phyloP scores from a whole-genome alignment of 2,329 filamentous ascomycete genomes.

The Cladobotryum protrusum region DNA sequence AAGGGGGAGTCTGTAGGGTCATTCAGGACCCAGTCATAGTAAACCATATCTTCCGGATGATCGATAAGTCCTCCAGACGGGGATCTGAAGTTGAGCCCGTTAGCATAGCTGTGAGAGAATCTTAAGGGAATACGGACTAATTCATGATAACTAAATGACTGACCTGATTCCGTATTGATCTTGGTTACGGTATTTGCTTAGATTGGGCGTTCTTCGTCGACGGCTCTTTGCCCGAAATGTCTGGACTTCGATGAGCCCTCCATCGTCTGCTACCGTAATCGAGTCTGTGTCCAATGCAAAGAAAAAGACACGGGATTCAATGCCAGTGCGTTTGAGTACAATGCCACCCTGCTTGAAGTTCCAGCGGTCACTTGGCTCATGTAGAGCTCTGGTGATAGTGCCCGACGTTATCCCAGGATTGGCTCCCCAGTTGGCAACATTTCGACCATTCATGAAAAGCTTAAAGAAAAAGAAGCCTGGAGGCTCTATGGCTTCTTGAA shows the following conservation, averaged over 20 bases:
- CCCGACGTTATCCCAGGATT: constrained; percentile 32
- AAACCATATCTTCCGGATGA: constrained; percentile 42
- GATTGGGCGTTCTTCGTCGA: constrained; percentile 34
- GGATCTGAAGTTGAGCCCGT: constrained; percentile 31
- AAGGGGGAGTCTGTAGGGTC: constrained; percentile 48
- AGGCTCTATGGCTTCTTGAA: constrained; percentile 29
- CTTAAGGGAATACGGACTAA: background rate
- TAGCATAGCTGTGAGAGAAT: background rate
- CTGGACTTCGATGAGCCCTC: constrained; percentile 49
- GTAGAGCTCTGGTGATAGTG: constrained; percentile 41
- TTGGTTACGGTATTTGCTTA: constrained; percentile 40
- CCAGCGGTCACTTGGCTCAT: constrained; percentile 39
- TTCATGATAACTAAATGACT: constrained; percentile 19
- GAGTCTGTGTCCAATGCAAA: constrained; percentile 36
- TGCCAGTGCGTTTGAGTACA: constrained; percentile 30
- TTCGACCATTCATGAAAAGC: constrained; percentile 47
- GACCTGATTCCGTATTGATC: constrained; percentile 49
- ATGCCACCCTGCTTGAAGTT: constrained; percentile 32
- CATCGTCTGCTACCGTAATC: constrained; percentile 42
- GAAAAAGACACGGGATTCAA: constrained; percentile 45
- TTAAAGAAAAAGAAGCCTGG: constrained; percentile 47
- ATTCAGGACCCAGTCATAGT: constrained; percentile 46
- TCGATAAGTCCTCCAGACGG: constrained; percentile 49
- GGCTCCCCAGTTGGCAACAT: constrained; percentile 47
- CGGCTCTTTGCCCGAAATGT: constrained; percentile 47